Percentiles rank a stretch among this genome's conserved stretches.
phyloP scores from a whole-genome alignment of 2,329 filamentous ascomycete genomes.

The Aspergillus sp. region DNA sequence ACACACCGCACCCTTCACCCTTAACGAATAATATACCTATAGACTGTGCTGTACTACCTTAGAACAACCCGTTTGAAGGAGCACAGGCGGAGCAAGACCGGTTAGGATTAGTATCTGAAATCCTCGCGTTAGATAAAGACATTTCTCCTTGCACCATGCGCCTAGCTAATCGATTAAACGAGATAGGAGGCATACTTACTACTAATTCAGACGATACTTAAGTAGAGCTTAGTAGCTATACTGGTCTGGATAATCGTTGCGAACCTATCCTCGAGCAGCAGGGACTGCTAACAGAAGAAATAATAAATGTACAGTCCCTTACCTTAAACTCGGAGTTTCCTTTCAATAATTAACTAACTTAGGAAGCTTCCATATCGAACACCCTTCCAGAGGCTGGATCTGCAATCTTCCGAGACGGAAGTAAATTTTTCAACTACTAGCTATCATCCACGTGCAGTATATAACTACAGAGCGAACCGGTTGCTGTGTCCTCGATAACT shows the following conservation, averaged over 20 bases:
- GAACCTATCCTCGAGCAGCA: not conserved
- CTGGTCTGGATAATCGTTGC: not conserved
- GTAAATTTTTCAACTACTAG: not conserved
- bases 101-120: not conserved
- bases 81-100: not conserved
- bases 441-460: not conserved
- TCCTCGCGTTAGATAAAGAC: not conserved
- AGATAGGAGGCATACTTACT: not conserved
- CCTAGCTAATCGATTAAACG: not conserved
- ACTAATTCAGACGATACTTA: not conserved
- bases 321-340: not conserved
- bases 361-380: not conserved
- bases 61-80: not conserved
- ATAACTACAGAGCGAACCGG: not conserved
- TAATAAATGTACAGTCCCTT: not conserved
- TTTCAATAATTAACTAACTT: not conserved
- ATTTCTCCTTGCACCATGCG: not conserved
- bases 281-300: not conserved
- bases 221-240: not conserved
- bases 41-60: not conserved
- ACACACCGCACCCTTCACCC: not conserved
- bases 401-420: not conserved
- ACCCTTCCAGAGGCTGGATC: not conserved
- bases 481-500: not conserved
- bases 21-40: not conserved